phyloP scores from a whole-genome alignment of 2,329 filamentous ascomycete species.

The Didymella glomerata region DNA sequence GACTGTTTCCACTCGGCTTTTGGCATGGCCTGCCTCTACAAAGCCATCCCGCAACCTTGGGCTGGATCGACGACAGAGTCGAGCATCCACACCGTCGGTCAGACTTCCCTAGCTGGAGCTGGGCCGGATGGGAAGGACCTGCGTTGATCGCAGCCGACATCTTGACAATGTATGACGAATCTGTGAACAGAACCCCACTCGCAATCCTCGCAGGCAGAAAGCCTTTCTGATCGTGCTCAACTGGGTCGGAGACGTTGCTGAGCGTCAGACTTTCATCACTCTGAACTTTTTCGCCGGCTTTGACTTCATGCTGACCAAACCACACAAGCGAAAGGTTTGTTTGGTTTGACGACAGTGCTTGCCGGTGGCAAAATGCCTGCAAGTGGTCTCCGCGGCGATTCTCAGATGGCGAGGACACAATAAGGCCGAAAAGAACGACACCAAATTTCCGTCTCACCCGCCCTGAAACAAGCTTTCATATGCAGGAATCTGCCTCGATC shows the following conservation, averaged over 20 bases:
- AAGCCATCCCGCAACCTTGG: background rate
- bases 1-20: background rate
- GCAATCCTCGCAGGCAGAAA: background rate
- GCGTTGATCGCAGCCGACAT: background rate
- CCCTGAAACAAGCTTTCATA: slow-evolving; percentile 30
- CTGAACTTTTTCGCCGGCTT: background rate
- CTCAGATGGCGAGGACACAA: background rate
- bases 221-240: background rate
- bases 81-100: background rate
- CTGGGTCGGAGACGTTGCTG: background rate
- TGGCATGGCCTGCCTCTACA: background rate
- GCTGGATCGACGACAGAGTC: background rate
- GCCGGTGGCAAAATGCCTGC: background rate
- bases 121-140: background rate
- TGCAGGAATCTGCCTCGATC: slow-evolving; percentile 27
- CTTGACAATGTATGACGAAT: background rate
- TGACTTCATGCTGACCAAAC: background rate
- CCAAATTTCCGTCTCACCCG: slow-evolving; percentile 26
- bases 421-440: slow-evolving; percentile 2
- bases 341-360: background rate
- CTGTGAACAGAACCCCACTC: background rate
- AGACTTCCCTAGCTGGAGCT: background rate
- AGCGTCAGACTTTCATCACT: background rate
- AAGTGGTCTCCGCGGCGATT: background rate
- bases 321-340: background rate